A percentile compares a stretch with the other conserved stretches of the same genome.
Evolutionary conservation across 2,329 filamentous ascomycete species (phyloP).

Genomic region (Bipolaris bicolor): DNA sequence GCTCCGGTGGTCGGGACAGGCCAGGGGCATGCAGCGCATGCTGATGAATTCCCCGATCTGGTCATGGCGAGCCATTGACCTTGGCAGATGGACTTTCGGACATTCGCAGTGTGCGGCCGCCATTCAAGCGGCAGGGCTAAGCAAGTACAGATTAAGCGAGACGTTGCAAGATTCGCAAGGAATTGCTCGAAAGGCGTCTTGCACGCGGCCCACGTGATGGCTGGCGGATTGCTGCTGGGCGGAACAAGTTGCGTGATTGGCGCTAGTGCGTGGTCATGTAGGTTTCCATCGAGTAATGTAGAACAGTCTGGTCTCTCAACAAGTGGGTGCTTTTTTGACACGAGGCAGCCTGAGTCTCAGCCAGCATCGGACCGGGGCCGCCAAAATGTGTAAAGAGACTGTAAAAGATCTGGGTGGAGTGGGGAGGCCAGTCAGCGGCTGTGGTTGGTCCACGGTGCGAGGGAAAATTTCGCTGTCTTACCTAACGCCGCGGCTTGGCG

Average conservation of each 20-base stretch:
- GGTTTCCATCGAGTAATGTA: conserved; percentile 32
- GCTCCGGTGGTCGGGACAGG: neutral
- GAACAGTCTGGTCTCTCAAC: conserved; percentile 39
- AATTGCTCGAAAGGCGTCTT: conserved; percentile 16
- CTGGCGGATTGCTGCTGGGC: conserved; percentile 19
- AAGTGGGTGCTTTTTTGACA: conserved; percentile 36
- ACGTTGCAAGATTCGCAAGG: conserved; percentile 30
- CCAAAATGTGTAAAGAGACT: conserved; percentile 33
- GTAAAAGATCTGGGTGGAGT: conserved; percentile 29
- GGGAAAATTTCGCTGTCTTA: conserved; percentile 39
- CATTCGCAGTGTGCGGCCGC: conserved; percentile 3
- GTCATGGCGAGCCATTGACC: conserved; percentile 9
- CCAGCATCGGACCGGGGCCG: conserved; percentile 23
- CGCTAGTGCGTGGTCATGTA: conserved; percentile 9
- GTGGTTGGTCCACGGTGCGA: conserved; percentile 24
- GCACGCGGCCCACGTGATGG: conserved; percentile 4
- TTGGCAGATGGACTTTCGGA: conserved; percentile 10
- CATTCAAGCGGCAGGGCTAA: conserved; percentile 16
- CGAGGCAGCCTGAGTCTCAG: conserved; percentile 18
- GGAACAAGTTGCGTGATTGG: conserved; percentile 13
- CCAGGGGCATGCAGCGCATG: conserved; percentile 27
- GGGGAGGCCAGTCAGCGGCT: conserved; percentile 29
- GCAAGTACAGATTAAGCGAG: conserved; percentile 32
- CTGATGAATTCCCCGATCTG: conserved; percentile 25
- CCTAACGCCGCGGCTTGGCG: conserved; percentile 41